Base-by-base conservation (phyloP, 2,329 filamentous ascomycete species). In the Microdochium bolleyi region DNA sequence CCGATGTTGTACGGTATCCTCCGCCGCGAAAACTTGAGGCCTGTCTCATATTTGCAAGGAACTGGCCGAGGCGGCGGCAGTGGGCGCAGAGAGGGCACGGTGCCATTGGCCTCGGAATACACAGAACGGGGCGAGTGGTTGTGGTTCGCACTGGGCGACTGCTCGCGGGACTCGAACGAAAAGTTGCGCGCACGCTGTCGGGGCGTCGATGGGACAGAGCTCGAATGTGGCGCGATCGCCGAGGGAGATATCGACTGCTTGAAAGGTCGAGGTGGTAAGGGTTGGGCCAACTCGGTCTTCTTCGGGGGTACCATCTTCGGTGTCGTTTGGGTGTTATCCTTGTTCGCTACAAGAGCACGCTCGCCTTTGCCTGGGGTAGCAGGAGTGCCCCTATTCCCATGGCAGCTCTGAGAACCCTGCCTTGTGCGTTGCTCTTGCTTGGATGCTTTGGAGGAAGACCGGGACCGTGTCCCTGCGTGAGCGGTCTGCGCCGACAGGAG, bases 1-100 rank as follows among this genome's bases (percentile, higher is more conserved):
- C 92, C 92, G 53, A 94, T 79, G 59, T 84, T 91, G 73, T 99
- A 99, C 21, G 90, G 89, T 78, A 99, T 95, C 62, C 94, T 82
- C 67, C 94, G 80, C 61, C 89, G 85, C 50, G 88, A 87, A 66
- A 88, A 85, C 24, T 89, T 85, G 67, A 91, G 83, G 22, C 87
- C 87, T 13, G 89, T 95, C 74, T 99, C 94, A 71, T 88, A 96
- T 65, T 87, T 89, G 74, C 94, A 99, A 62, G 83, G 79, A 55
- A 80, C 14, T 19, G 41, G 75, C 58, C 74, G 67, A 25, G 75
- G 75, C 10, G 78, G 77, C 24, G 83, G 83, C 21, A 85, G 76
- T 55, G 84, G 83, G 55, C 84, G 80, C 55, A 88, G 71, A 8
- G 87, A 85, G 1, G 87, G 83, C 55, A 90, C 74, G 30, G 83